These are phyloP conservation scores for Trichoderma asperellum DNA, from an alignment of 2,329 filamentous ascomycete species.

Conservation along the genomic window DNA sequence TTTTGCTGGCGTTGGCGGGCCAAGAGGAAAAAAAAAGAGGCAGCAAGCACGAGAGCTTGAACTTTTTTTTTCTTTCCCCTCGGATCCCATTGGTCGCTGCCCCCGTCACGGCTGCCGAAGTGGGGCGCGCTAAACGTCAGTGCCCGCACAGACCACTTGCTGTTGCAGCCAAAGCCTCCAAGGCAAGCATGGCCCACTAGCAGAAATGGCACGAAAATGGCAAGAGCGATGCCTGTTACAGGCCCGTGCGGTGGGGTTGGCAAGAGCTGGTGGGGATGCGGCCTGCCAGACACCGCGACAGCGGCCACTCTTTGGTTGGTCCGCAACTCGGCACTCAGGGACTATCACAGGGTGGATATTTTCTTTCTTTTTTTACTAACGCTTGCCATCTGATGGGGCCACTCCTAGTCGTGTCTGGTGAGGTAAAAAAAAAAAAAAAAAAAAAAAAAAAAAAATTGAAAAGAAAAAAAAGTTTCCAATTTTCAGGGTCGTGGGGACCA, in stretches of 20 bases:
- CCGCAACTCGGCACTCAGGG: constrained; percentile 22
- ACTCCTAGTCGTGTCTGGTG: constrained; percentile 8
- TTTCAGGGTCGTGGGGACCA: constrained; percentile 16
- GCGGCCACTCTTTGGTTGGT: constrained; percentile 18
- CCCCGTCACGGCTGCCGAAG: constrained; percentile 43
- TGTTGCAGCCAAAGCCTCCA: constrained; percentile 25
- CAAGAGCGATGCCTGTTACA: constrained; percentile 22
- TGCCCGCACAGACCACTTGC: constrained; percentile 32
- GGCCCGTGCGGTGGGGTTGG: not conserved
- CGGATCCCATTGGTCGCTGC: constrained; percentile 41
- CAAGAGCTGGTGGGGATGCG: constrained; percentile 17
- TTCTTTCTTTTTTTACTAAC: constrained; percentile 9
- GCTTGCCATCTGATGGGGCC: not conserved
- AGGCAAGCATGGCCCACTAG: constrained; percentile 24
- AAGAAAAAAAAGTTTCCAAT: not conserved
- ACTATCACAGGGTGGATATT: constrained; percentile 2
- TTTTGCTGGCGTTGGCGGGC: constrained; percentile 35
- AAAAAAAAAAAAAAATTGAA: not conserved
- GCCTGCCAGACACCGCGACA: constrained; percentile 9
- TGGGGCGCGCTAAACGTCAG: constrained; percentile 41
- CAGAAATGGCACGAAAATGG: constrained; percentile 5
- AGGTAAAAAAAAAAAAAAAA: constrained; percentile 16
- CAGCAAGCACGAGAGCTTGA: constrained; percentile 43
- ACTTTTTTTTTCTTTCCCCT: constrained; percentile 45
- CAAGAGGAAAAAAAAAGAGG: constrained; percentile 30